Evolutionary conservation across 805 yeast species (phyloP), one percentile per base, ranked within the genome.

Genomic region (Ogataea ganodermae): DNA sequence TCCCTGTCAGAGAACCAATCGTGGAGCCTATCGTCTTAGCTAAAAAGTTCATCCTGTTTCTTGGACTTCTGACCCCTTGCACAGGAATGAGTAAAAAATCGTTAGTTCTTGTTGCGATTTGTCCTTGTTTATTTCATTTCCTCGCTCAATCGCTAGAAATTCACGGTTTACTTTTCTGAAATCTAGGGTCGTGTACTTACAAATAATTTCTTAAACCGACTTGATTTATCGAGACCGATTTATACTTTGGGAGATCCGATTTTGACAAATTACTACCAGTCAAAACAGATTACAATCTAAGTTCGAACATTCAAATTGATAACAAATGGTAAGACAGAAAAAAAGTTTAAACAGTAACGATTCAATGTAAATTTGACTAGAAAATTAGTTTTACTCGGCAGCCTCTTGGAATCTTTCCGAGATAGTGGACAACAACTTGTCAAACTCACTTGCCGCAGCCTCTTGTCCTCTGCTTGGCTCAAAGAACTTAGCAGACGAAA

Each of bases 361-460:
- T 35, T 35, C 17, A 35, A 14, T 36, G 30, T 23, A 24, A 24
- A 36, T 22, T 24, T 36, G n/a, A 24, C 33, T 30, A n/a, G 33
- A 6, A 18, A 22, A 36, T 36, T 36, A 26, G 31, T 27, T n/a
- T 37, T 80, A 92, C 74, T 92, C 98, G 49, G 96, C 80, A 27
- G 96, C 95, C 70, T 92, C 97, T 53, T 96, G 92, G 73, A 94
- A 94, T 71, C 88, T 83, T 68, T 94, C 98, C 58, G 86, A 79
- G 63, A 94, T 89, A 60, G 74, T 79, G 46, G 81, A 69, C 62
- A 86, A 74, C 62, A 94, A 79, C 60, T 81, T 83, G 57, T 81
- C 87, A 71, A 89, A 92, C 69, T 88, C 90, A 58, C 73, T 80
- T 58, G 77, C 78, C 57, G 86, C 85, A 65, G 79, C 94, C 50